A percentile compares a stretch with the other conserved stretches of the same genome.
Evolutionary conservation across 495 filamentous ascomycete species (phyloP).

Genomic region (Staphylotrichum longicolle): DNA sequence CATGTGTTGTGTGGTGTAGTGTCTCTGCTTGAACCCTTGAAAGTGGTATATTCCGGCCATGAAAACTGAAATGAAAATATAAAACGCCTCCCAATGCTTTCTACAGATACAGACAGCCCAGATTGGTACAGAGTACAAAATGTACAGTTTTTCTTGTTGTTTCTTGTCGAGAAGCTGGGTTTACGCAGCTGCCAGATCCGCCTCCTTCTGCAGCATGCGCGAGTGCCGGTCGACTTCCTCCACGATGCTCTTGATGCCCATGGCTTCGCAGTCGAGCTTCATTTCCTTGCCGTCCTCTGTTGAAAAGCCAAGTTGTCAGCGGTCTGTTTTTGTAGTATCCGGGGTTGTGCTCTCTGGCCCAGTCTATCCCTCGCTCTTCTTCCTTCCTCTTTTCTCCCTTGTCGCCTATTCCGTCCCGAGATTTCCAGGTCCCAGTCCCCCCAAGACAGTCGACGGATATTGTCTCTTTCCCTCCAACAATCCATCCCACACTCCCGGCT

Average conservation of each 20-base stretch:
- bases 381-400: too few species aligned
- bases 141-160: not conserved
- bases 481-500: too few species aligned
- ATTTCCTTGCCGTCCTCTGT: conserved; percentile 82
- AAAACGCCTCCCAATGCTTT: conserved; percentile 23
- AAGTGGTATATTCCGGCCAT: conserved; percentile 8
- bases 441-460: not conserved
- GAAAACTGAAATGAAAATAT: not conserved
- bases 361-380: not conserved
- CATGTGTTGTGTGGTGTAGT: not conserved
- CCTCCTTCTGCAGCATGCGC: conserved; percentile 71
- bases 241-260: conserved; percentile 81
- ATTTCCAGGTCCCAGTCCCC: too few species aligned
- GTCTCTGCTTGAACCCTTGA: not conserved
- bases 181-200: conserved; percentile 65
- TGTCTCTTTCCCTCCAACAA: not conserved
- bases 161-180: not conserved
- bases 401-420: too few species aligned
- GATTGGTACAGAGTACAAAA: conserved; percentile 11
- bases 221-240: conserved; percentile 92
- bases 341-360: not conserved
- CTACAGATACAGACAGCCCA: conserved; percentile 2
- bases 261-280: conserved; percentile 63
- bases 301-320: not conserved
- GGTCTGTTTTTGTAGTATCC: not conserved